Percentiles rank a stretch among this genome's conserved stretches.
Conservation (phyloP, 1,284 basidiomycete genomes). For the Cryptococcus deneoformans region DNA sequence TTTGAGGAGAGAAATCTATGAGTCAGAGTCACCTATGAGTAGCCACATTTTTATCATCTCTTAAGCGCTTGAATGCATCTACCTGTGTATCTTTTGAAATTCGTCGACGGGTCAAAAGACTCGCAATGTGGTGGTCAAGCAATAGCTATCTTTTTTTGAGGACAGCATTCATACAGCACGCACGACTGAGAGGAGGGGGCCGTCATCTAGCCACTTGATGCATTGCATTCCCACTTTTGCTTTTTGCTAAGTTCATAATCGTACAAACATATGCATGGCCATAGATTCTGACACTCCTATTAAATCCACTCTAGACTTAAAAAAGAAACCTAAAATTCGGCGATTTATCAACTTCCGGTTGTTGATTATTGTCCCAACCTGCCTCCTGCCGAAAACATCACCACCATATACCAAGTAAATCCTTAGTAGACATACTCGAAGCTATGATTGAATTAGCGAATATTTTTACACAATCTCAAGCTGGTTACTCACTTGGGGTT, state of each 20-base stretch:
- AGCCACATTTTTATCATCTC: conserved; percentile 23
- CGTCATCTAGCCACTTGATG: too few relatives aligned
- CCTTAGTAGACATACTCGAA: neutral
- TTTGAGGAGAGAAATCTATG: conserved; percentile 37
- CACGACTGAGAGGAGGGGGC: too few relatives aligned
- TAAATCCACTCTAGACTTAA: too few relatives aligned
- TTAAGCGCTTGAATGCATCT: neutral
- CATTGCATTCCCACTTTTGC: too few relatives aligned
- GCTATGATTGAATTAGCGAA: neutral
- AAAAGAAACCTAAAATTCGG: too few relatives aligned
- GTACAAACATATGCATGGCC: too few relatives aligned
- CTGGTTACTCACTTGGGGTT: conserved; percentile 33
- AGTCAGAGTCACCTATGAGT: conserved; percentile 43
- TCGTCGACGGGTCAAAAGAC: neutral
- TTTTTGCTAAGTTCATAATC: too few relatives aligned
- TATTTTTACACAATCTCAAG: neutral
- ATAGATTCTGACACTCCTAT: too few relatives aligned
- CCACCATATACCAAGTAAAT: neutral
- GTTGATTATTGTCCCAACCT: too few relatives aligned
- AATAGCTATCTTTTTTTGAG: too few relatives aligned
- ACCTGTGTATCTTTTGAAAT: neutral
- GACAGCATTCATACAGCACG: too few relatives aligned
- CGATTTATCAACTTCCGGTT: too few relatives aligned
- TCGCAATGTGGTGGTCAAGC: neutral
- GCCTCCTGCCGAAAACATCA: neutral